Base-by-base conservation (phyloP, 139 green algal genomes). In the Auxenochlorella pyrenoidosa region DNA sequence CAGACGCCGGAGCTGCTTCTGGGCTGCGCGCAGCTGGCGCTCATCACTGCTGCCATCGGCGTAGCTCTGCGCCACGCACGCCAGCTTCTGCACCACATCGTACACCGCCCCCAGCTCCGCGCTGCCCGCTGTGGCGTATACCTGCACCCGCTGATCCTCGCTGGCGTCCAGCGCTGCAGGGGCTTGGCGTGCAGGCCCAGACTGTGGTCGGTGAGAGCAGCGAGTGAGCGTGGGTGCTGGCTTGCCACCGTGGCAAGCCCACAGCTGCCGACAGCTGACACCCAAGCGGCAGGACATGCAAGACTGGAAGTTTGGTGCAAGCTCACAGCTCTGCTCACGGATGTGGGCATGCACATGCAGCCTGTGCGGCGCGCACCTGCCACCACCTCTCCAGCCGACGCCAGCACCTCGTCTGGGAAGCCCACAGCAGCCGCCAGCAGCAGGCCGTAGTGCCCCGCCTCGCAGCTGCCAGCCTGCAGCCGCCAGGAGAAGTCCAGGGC, bases 361-460 rank as follows among this genome's bases (percentile, higher is more conserved):
- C 44, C 30, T 24, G 41, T 79, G 44, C 30, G 41, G 15, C 22
- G 5, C 60, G 21, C 38, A 88, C 89, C 63, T 83, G 60, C 26
- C 38, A 83, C 77, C 51, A 80, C 88, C 85, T 85, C 75, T 44
- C 66, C 68, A 16, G 88, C 92, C 30, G 84, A 13, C 2, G 66
- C 30, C 73, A 95, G 38, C n/a, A 93, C 79, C 0, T 54, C n/a
- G 0, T 30, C 10, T 0, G 94, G 94, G 44, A 96, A 87, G 21
- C 91, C 92, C 44, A 93, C 86, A 5, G 84, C 72, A 2, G 59
- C 40, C 18, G 95, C 95, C 54, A 97, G 90, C 41, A 90, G 36
- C 68, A 97, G 88, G 32, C 95, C 95, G 78, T 96, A 96, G 82
- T 95, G 92, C 30, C 59, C 54, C 41, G 72, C 63, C 40, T 77